Percentiles rank a stretch among this genome's conserved stretches.
Conservation (phyloP, 129 eudicot species). For the Arctium lappa region DNA sequence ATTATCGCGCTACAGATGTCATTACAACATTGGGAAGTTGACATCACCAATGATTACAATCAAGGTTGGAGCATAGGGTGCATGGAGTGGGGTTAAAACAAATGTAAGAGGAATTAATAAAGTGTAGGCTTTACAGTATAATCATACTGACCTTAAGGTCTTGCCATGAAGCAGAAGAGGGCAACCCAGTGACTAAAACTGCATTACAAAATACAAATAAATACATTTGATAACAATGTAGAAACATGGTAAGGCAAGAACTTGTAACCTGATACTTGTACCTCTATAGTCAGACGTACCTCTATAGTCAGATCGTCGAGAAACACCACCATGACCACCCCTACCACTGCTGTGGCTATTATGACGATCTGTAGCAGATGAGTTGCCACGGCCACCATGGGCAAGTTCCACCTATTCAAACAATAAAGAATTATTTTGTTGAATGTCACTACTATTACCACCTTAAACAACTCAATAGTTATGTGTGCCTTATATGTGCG, state of each 20-base stretch:
- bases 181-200: constrained; percentile 85
- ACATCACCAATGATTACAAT: neutral
- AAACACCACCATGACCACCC: constrained; percentile 73
- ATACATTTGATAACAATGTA: neutral
- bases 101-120: neutral
- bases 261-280: constrained; percentile 10
- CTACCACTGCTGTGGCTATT: constrained; percentile 53
- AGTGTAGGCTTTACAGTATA: neutral
- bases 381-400: constrained; percentile 93
- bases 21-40: neutral
- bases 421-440: constrained; percentile 5
- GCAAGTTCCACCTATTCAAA: constrained; percentile 80
- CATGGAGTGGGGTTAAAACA: neutral
- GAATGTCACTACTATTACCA: neutral
- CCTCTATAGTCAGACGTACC: constrained; percentile 88
- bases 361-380: constrained; percentile 69
- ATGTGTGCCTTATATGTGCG: constrained; percentile 12
- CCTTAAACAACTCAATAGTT: neutral
- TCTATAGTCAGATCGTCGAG: constrained; percentile 80
- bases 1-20: neutral
- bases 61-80: neutral
- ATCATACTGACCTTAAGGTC: constrained; percentile 70
- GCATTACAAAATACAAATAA: neutral
- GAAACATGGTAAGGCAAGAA: neutral
- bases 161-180: constrained; percentile 96